phyloP scores from a whole-genome alignment of 495 filamentous ascomycete genomes.

The Aeminium ludgeri region DNA sequence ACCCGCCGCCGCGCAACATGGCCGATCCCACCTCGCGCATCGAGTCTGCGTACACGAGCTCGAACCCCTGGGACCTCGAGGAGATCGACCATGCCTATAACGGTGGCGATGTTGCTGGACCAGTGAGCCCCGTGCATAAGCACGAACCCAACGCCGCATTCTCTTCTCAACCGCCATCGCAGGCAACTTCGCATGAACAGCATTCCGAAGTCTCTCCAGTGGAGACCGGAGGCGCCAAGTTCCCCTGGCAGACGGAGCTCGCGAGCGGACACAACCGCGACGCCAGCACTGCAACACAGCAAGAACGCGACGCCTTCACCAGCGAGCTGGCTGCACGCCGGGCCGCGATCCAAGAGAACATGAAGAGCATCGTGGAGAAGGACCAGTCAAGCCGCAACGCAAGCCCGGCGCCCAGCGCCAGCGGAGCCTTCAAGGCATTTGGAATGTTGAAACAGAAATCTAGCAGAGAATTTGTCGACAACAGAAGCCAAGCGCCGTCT shows the following conservation, averaged over 20 bases:
- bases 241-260: constrained; percentile 26
- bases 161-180: constrained; percentile 13
- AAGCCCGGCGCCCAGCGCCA: constrained; percentile 32
- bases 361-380: constrained; percentile 53
- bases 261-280: constrained; percentile 32
- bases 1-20: constrained; percentile 4
- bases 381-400: constrained; percentile 30
- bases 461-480: constrained; percentile 40
- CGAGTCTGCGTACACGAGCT: constrained; percentile 25
- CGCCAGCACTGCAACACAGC: constrained; percentile 42
- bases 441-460: constrained; percentile 51
- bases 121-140: constrained; percentile 3
- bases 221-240: constrained; percentile 18
- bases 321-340: constrained; percentile 63
- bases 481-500: constrained; percentile 27
- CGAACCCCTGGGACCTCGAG: constrained; percentile 38
- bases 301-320: constrained; percentile 61
- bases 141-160: constrained; percentile 1
- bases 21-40: constrained; percentile 9
- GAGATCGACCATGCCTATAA: constrained; percentile 32
- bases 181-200: background rate
- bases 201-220: constrained; percentile 7
- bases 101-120: constrained; percentile 19
- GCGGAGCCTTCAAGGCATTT: constrained; percentile 40
- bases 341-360: constrained; percentile 62